Evolutionary conservation across 768 basidiomycete genomes (phyloP).

Genomic region (Myochromella boudieri): DNA sequence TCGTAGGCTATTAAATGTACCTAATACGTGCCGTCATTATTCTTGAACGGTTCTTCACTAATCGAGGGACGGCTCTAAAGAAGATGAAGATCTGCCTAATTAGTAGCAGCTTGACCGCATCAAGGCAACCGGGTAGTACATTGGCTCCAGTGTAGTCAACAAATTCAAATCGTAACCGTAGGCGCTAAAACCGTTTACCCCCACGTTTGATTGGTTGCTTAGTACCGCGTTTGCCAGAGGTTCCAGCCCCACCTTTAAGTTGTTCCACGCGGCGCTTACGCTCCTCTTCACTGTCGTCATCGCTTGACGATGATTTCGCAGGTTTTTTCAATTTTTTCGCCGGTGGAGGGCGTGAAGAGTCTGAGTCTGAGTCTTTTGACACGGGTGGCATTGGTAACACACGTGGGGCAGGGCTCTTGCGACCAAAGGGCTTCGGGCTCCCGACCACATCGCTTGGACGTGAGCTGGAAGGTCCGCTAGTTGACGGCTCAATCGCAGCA

Average conservation of each 20-base stretch:
- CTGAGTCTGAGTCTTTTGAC: constrained; percentile 40
- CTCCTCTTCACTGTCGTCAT: constrained; percentile 61
- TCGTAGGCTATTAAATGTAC: background rate
- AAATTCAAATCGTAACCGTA: too few species aligned
- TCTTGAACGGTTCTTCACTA: too few species aligned
- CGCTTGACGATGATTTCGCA: constrained; percentile 34
- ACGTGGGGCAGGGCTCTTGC: constrained; percentile 9
- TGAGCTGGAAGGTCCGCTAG: background rate
- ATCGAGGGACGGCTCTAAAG: too few species aligned
- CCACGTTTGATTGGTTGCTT: constrained; percentile 78
- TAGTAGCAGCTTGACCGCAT: too few species aligned
- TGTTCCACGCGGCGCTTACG: constrained; percentile 41
- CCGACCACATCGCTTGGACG: background rate
- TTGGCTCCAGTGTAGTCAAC: too few species aligned
- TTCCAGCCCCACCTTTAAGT: constrained; percentile 36
- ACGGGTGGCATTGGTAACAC: constrained; percentile 11
- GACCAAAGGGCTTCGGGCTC: constrained; percentile 2
- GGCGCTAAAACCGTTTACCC: constrained; percentile 71
- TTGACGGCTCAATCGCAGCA: constrained; percentile 10
- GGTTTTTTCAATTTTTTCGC: constrained; percentile 52
- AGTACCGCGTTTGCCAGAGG: constrained; percentile 45
- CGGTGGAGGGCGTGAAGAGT: constrained; percentile 51
- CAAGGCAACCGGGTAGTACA: too few species aligned
- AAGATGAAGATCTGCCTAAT: too few species aligned
- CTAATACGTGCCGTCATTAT: background rate